Evolutionary conservation across 2,329 filamentous ascomycete species (phyloP), one percentile per base, ranked within the genome.

Genomic region (Cytospora chrysosperma): DNA sequence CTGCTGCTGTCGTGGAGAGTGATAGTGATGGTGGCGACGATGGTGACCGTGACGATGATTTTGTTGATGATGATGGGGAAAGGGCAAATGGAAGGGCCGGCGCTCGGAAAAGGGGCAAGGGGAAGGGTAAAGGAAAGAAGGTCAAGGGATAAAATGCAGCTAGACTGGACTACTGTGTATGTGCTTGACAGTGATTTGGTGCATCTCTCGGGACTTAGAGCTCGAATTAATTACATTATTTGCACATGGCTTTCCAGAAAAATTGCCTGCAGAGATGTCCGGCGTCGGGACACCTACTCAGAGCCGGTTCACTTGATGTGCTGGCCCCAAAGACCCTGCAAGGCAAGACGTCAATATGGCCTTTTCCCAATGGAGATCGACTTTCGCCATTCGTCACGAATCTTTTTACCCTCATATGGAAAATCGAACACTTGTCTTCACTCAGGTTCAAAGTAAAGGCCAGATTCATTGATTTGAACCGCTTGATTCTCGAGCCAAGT

Each of bases 11-110:
- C 28, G 56, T 64, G 24, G 65, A 67, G 27, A 68, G 68, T 51
- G 69, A 69, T 30, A 70, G 63, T 53, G 70, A 63, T 21, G 68
- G 62, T 28, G 68, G 67, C 5, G 64, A 40, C 9, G 52, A 49
- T 24, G 47, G 68, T 40, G 27, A 34, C 17, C 27, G 51, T 56
- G 62, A 65, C 34, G 43, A 61, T 27, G 64, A 59, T 15, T 58
- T 55, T 55, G 49, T 64, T 4, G 64, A 58, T 17, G 55, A 57
- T 17, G 53, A 47, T 34, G n/a, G 24, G 17, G 40, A 40, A 43
- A 52, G 63, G 57, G 56, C 51, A 67, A 57, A 26, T 12, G 59
- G 47, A 12, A 50, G 62, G 52, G 52, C 49, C 21, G 49, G 53
- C 56, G 13, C 27, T 24, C 55, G 55, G 32, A 55, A 27, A 30